These are phyloP conservation scores for Boechera divaricarpa DNA, from an alignment of 345 rosid species.

Conservation along the genomic window DNA sequence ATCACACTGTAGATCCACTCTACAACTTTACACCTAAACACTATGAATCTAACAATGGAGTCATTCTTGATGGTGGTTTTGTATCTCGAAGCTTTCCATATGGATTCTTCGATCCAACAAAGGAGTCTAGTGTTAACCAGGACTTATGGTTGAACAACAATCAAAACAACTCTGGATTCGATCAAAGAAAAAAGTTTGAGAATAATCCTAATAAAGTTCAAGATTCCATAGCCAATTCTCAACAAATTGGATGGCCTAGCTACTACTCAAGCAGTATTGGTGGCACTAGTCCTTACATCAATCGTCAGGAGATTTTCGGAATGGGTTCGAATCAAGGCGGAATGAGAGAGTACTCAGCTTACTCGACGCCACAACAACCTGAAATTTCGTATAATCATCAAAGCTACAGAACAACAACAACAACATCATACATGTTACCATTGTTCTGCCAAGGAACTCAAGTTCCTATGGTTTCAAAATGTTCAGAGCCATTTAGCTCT, in stretches of 20 bases:
- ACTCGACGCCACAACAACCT: not conserved
- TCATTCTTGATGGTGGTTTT: not conserved
- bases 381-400: constrained; percentile 7
- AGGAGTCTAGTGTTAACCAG: not conserved
- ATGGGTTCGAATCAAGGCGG: constrained; percentile 11
- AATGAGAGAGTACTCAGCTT: constrained; percentile 8
- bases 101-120: constrained; percentile 10
- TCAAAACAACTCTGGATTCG: not conserved
- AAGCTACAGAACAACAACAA: not conserved
- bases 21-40: constrained; percentile 6
- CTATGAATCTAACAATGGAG: constrained; percentile 15
- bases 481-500: constrained; percentile 32
- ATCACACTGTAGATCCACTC: constrained; percentile 9
- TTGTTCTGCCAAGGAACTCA: constrained; percentile 36
- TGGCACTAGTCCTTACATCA: constrained; percentile 26
- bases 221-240: constrained; percentile 27
- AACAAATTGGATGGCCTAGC: constrained; percentile 38
- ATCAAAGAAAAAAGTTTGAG: constrained; percentile 10
- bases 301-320: constrained; percentile 23
- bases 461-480: constrained; percentile 31
- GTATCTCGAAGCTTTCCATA: constrained; percentile 30
- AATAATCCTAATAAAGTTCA: not conserved
- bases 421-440: constrained; percentile 29
- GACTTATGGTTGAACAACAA: constrained; percentile 30
- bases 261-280: constrained; percentile 7